Base-by-base conservation (phyloP, 225 moss, liverwort and hornwort genomes). In the Sphagnum tenellum region DNA sequence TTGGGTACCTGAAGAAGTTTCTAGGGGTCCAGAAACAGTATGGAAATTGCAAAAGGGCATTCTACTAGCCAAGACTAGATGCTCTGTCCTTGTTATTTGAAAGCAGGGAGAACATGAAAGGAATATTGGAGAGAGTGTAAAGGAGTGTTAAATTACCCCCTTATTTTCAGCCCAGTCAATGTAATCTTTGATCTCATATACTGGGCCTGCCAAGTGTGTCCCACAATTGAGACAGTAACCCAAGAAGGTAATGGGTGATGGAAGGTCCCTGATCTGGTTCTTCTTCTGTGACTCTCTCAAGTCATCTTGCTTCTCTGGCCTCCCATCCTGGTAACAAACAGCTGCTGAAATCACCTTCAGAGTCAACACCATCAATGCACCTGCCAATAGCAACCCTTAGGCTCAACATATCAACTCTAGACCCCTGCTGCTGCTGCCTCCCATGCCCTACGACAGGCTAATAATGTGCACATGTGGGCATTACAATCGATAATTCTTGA, bases 141-240 rank as follows among this genome's bases (percentile, higher is more conserved):
- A 29, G 29, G 29, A 29, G 29, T 29, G 29, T 29, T 29, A 29
- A 48, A 60, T 48, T 86, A 87, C 88, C 82, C 92, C 95, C 70
- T 78, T 83, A 65, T 88, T 80, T 75, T 92, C 88, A 5, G 84
- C 90, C 95, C 95, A 96, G 64, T 92, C 89, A 7, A 86, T 66
- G 66, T 96, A 96, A 72, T 92, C 95, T 61, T 61, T 81, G 66
- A 89, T 67, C 66, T 96, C 95, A 70, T 84, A 96, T 45, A 90
- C 89, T 12, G 95, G 95, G 12, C 95, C 95, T 65, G 88, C 95
- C 67, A 96, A 82, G 81, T 89, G 92, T 66, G 86, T 89, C 64
- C 95, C 95, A 73, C 92, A 92, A 71, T 85, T 84, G 51, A 96
- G 78, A 71, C 92, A 96, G 74, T 85, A 96, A 12, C 95, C 95